phyloP scores from a whole-genome alignment of 2,329 filamentous ascomycete genomes.

The Rhynchosporium graminicola region DNA sequence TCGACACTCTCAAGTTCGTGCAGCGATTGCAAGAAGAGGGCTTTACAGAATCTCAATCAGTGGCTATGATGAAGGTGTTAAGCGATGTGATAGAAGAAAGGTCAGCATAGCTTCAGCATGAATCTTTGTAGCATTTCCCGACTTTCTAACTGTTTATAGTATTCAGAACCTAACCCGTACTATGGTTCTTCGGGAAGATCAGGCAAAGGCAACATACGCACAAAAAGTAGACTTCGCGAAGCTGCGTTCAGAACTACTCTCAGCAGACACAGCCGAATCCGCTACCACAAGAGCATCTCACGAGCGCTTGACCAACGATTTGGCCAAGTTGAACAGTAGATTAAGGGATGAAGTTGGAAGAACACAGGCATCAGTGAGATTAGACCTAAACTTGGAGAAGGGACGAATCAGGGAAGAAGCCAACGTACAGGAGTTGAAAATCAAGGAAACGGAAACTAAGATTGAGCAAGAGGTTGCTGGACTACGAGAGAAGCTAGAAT shows the following conservation, averaged over 20 bases:
- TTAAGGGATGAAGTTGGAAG: slow-evolving; percentile 91
- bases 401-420: slow-evolving; percentile 95
- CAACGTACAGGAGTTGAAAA: slow-evolving; percentile 93
- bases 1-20: slow-evolving; percentile 97
- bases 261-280: slow-evolving; percentile 87
- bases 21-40: slow-evolving; percentile 86
- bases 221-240: slow-evolving; percentile 99
- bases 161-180: slow-evolving; percentile 97
- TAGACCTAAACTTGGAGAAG: slow-evolving; percentile 96
- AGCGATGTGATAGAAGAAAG: slow-evolving; percentile 97
- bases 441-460: slow-evolving; percentile 97
- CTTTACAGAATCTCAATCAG: slow-evolving; percentile 92
- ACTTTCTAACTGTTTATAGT: slow-evolving; percentile 45
- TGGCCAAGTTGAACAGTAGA: slow-evolving; percentile 87
- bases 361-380: slow-evolving; percentile 86
- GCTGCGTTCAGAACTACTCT: slow-evolving; percentile 89
- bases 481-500: slow-evolving; percentile 87
- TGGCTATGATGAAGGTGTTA: slow-evolving; percentile 97
- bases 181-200: slow-evolving; percentile 96
- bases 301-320: slow-evolving; percentile 89
- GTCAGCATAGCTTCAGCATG: slow-evolving; percentile 42
- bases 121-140: not conserved
- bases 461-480: slow-evolving; percentile 97
- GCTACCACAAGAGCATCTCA: slow-evolving; percentile 86
- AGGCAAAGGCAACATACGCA: slow-evolving; percentile 75